A percentile compares a stretch with the other conserved stretches of the same genome.
Evolutionary conservation across 306 rosid genomes (phyloP).

Genomic region (cucumber (Cucumis sativus)): DNA sequence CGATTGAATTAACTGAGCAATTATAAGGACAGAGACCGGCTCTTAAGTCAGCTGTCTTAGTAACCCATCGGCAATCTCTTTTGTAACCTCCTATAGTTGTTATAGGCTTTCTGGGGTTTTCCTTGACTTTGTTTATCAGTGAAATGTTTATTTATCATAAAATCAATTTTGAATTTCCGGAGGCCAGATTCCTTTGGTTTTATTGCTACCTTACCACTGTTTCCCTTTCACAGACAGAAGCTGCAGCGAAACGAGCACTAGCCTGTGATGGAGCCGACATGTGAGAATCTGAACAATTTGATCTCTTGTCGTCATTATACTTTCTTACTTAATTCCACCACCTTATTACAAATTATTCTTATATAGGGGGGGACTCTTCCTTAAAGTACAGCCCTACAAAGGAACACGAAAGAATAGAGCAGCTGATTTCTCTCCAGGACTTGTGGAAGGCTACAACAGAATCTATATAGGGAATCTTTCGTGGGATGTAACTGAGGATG

Average conservation of each 20-base stretch:
- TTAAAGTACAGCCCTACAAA: conserved; percentile 64
- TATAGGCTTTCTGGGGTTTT: no score
- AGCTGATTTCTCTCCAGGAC: conserved; percentile 53
- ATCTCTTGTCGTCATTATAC: neutral
- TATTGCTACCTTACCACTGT: conserved; percentile 8
- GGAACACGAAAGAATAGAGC: conserved; percentile 34
- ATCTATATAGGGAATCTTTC: conserved; percentile 77
- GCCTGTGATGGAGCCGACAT: conserved; percentile 88
- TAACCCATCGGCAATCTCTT: no score
- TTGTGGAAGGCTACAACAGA: conserved; percentile 80
- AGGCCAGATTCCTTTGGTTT: neutral
- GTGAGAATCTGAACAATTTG: conserved; percentile 34
- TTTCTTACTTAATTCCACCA: neutral
- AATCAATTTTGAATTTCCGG: neutral
- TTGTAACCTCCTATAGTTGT: no score
- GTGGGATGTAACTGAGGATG: conserved; percentile 78
- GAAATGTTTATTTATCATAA: no score
- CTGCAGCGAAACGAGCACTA: conserved; percentile 88
- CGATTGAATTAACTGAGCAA: neutral
- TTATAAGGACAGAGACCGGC: neutral
- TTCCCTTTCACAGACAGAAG: conserved; percentile 59
- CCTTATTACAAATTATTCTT: neutral
- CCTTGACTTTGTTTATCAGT: no score
- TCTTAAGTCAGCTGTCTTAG: neutral
- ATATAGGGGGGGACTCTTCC: conserved; percentile 80